These are phyloP conservation scores for Sugiyamaella grinbergsii DNA, from an alignment of 1,139 yeast species.

Conservation along the genomic window DNA sequence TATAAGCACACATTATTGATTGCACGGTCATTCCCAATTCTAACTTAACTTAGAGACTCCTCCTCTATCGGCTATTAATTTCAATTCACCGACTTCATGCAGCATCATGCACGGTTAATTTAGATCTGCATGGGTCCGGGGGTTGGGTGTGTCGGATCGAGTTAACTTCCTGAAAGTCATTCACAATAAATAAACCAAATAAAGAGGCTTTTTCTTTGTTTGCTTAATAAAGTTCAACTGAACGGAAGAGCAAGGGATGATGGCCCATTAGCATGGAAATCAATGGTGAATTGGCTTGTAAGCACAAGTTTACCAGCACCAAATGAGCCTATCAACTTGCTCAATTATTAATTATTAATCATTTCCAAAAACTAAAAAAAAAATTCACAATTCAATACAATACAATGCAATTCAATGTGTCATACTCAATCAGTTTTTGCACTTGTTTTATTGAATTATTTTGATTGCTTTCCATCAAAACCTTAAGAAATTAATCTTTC, in stretches of 20 bases:
- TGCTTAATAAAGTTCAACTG: neutral
- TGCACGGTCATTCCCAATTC: too few relatives aligned
- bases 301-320: too few relatives aligned
- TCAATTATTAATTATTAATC: too few relatives aligned
- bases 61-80: neutral
- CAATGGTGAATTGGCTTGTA: too few relatives aligned
- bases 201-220: constrained; percentile 2
- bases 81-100: neutral
- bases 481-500: constrained; percentile 2
- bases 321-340: too few relatives aligned
- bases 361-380: too few relatives aligned
- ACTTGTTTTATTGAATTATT: neutral
- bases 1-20: too few relatives aligned
- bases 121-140: neutral
- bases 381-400: too few relatives aligned
- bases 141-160: too few relatives aligned
- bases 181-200: neutral
- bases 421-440: too few relatives aligned
- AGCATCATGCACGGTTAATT: neutral
- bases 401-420: too few relatives aligned
- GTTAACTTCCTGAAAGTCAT: neutral
- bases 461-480: constrained; percentile 4
- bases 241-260: neutral
- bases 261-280: neutral
- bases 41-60: neutral